Evolutionary conservation across 306 rosid species (phyloP).

Genomic region (Fagus crenata): DNA sequence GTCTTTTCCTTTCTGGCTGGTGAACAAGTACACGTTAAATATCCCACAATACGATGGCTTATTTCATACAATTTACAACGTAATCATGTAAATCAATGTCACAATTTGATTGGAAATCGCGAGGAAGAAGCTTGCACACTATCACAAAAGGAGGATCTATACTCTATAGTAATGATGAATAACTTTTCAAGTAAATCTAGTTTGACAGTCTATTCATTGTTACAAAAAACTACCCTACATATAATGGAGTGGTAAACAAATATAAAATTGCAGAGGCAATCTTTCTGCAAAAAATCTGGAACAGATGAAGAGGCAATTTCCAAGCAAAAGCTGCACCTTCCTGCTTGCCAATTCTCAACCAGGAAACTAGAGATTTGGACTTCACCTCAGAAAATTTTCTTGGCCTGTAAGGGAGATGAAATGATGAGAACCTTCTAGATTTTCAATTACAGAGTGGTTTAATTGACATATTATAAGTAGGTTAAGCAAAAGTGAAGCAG

Average conservation of each 20-base stretch:
- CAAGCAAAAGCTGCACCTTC: conserved; percentile 2
- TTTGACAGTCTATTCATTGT: conserved; percentile 9
- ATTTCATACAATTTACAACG: conserved; percentile 13
- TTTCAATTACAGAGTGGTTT: conserved; percentile 15
- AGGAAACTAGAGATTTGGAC: conserved; percentile 19
- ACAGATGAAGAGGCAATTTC: conserved; percentile 23
- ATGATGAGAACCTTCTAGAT: conserved; percentile 26
- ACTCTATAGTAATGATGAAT: neutral
- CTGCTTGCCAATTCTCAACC: conserved; percentile 30
- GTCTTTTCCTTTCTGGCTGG: neutral
- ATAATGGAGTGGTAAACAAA: conserved; percentile 6
- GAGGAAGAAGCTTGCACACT: conserved; percentile 22
- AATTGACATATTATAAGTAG: conserved; percentile 16
- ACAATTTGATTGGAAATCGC: conserved; percentile 3
- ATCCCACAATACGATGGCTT: conserved; percentile 1
- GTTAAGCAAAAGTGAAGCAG: conserved; percentile 7
- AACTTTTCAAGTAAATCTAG: conserved; percentile 21
- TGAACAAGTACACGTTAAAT: neutral
- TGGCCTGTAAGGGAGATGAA: conserved; percentile 54
- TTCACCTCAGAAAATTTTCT: conserved; percentile 46
- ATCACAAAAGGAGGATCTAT: conserved; percentile 19
- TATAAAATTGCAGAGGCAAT: neutral
- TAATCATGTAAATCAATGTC: conserved; percentile 15
- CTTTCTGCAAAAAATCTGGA: conserved; percentile 2
- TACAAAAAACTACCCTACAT: conserved; percentile 4